Conservation (phyloP, 176 grass and related monocot genomes). For the Cocos nucifera region DNA sequence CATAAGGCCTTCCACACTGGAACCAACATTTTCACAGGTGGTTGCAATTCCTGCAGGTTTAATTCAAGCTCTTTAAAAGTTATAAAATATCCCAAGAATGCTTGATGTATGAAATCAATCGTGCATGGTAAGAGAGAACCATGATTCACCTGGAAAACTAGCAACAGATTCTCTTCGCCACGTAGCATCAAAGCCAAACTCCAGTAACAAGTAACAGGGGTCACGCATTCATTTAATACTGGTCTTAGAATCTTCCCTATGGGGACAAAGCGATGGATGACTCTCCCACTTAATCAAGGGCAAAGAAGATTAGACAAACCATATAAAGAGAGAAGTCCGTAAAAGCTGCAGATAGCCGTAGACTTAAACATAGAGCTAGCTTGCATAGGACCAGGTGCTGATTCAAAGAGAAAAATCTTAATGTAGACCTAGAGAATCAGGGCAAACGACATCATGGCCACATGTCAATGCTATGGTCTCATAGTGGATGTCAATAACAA, state of each 20-base stretch:
- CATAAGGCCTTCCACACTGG: conserved; percentile 60
- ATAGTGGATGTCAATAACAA: no score
- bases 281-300: conserved; percentile 26
- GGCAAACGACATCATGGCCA: no score
- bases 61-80: background rate
- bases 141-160: conserved; percentile 47
- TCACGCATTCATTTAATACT: conserved; percentile 56
- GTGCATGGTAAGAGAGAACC: background rate
- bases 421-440: no score
- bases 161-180: conserved; percentile 34
- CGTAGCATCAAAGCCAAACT: conserved; percentile 51
- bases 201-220: conserved; percentile 66
- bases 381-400: no score
- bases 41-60: conserved; percentile 44
- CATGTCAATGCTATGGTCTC: no score
- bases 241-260: conserved; percentile 51
- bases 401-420: no score
- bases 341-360: no score
- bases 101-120: no score
- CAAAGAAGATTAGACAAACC: no score
- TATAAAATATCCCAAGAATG: no score
- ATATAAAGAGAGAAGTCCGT: no score
- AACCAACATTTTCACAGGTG: conserved; percentile 47
- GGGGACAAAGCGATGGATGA: conserved; percentile 43
- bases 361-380: no score